Conservation (phyloP, 1,284 basidiomycete species). For the Inonotus obliquus region DNA sequence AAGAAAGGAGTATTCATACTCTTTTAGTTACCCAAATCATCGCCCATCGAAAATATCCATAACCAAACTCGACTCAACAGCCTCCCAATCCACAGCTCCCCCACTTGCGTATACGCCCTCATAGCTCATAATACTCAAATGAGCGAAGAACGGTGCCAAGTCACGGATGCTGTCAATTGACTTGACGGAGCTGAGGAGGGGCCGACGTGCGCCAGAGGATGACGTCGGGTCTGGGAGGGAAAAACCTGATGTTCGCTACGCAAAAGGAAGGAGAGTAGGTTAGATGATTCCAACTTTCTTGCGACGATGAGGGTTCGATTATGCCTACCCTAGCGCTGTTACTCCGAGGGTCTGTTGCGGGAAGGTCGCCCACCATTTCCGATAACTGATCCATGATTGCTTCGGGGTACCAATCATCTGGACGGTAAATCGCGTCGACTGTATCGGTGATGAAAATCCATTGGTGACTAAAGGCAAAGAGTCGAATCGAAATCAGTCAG, state of each 20-base stretch:
- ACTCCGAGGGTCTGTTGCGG: conserved; percentile 35
- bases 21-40: background rate
- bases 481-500: conserved; percentile 7
- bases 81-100: conserved; percentile 82
- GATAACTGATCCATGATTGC: conserved; percentile 89
- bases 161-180: conserved; percentile 80
- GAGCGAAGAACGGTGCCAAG: conserved; percentile 82
- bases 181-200: conserved; percentile 62
- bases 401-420: conserved; percentile 78
- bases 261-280: background rate
- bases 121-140: conserved; percentile 83
- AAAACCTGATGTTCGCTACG: conserved; percentile 4
- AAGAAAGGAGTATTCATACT: too few relatives aligned
- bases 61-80: conserved; percentile 74
- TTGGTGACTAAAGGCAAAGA: conserved; percentile 66
- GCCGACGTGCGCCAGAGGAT: conserved; percentile 55
- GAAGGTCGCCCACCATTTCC: conserved; percentile 70
- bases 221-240: conserved; percentile 14
- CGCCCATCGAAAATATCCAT: conserved; percentile 86
- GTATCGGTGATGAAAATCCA: conserved; percentile 99
- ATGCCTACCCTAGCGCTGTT: conserved; percentile 28
- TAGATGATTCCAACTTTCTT: background rate
- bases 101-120: conserved; percentile 82
- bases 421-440: conserved; percentile 88
- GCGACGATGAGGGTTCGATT: background rate